Evolutionary conservation across 2,329 filamentous ascomycete genomes (phyloP), one percentile per base, ranked within the genome.

Genomic region (Beauveria sp.): DNA sequence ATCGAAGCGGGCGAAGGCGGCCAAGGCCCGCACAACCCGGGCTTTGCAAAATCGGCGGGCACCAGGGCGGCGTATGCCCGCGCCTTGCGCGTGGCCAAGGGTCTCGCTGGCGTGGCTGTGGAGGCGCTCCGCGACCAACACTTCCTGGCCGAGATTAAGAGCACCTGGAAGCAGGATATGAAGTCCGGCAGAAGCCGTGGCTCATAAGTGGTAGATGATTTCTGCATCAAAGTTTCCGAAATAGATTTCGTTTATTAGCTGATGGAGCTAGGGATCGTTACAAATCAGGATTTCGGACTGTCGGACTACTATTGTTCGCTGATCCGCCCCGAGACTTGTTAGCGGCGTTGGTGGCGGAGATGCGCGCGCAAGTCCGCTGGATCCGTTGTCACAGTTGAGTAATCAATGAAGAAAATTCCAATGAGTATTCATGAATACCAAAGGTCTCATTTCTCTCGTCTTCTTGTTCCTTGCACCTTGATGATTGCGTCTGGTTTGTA

Each of bases 1-100:
- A 83, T 85, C 61, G 46, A 48, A n/a, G 28, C 59, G 10, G 59
- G 59, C 3, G 20, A 24, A 4, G 59, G 59, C 72, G 71, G 18
- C 76, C 80, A 3, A 76, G 78, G 79, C 0, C 81, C 82, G 20
- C 83, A 83, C 62, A 86, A 77, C 8, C 76, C 78, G 0, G 76
- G 78, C 0, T 86, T 83, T 64, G 78, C 80, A 9, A 70, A 72
- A 3, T 78, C 81, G 0, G 76, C 80, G 0, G 80, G 80, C 4
- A 83, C 78, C 0, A 72, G 70, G 26, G 73, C 74, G 18, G 78
- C 79, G 0, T 82, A 81, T 60, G 69, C 76, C 30, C 73, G 76
- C 50, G 74, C 79, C 0, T 65, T 82, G 26, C 72, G 75, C 55
- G 78, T 77, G 0, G 79, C 74, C 0, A 82, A 82, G 64, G 76